Evolutionary conservation across 768 basidiomycete genomes (phyloP).

Genomic region (Suillus hirtellus): DNA sequence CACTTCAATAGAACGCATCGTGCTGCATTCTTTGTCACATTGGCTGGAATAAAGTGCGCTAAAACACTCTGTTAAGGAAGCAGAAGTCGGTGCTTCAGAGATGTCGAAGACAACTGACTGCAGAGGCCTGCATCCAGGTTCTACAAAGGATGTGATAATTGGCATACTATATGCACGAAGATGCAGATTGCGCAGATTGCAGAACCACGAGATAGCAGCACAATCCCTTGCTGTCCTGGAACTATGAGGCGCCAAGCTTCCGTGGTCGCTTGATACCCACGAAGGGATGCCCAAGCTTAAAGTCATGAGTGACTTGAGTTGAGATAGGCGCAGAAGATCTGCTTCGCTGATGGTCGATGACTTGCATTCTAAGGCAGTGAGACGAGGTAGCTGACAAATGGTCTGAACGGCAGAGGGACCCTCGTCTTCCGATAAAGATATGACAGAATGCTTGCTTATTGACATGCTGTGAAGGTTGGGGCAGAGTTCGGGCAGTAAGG

Average conservation of each 20-base stretch:
- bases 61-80: constrained; percentile 7
- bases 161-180: constrained; percentile 3
- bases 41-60: background rate
- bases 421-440: background rate
- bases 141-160: background rate
- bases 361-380: constrained; percentile 2
- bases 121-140: constrained; percentile 3
- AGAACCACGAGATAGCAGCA: background rate
- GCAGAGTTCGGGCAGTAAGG: background rate
- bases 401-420: constrained; percentile 3
- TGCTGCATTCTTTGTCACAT: background rate
- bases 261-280: background rate
- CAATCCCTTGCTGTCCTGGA: background rate
- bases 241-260: background rate
- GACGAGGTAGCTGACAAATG: constrained; percentile 3
- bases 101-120: constrained; percentile 2
- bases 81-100: constrained; percentile 3
- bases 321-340: constrained; percentile 1
- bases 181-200: background rate
- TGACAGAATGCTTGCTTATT: constrained; percentile 7
- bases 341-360: constrained; percentile 4
- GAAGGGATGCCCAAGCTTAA: constrained; percentile 6
- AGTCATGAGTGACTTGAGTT: background rate
- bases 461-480: constrained; percentile 3
- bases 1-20: constrained; percentile 1